Evolutionary conservation across 1,284 basidiomycete genomes (phyloP), one percentile per base, ranked within the genome.

Genomic region (Megacollybia platyphylla): DNA sequence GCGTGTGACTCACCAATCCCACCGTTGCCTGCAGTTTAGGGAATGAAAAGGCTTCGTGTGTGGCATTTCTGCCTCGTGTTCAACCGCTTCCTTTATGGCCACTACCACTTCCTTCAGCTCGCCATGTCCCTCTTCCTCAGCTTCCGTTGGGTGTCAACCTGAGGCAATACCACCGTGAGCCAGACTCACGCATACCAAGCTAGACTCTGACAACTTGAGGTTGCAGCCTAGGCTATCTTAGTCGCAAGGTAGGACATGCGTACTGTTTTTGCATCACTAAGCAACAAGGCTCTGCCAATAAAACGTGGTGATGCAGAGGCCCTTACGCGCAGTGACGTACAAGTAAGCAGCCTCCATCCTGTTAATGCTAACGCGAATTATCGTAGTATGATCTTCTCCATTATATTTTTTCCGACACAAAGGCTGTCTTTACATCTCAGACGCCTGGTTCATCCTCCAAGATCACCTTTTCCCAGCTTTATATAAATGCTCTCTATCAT

Each of bases 381-480:
- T 24, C 5, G 2, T 5, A 24, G 20, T 89, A 79, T 61, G 86
- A 91, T 63, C 70, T 92, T 40, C 76, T 93, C 43, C 56, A 79
- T 52, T 67, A 77, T 58, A 77, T 93, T 53, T 93, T 93, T 63
- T 67, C 68, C 46, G 76, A 91, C 58, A 63, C 64, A 24, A 67
- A 68, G 9, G 61, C 70, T 32, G 83, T 80, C 45, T 93, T 93
- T 62, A 88, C 85, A 36, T 76, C 65, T 46, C 71, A 71, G 48
- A 57, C 60, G 4, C 64, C 67, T 41, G 66, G 65, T 45, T 54
- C 57, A 41, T 48, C 26, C 41, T 44, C 64, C 39, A 77, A 70
- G 55, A 68, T 85, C 58, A 77, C 78, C 42, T 93, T 94, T 57
- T 73, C 79, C 49, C 85, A 91, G 57, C 72, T 93, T 49, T 94